Base-by-base conservation (phyloP, 2,329 filamentous ascomycete species). In the Monosporascus sp. region DNA sequence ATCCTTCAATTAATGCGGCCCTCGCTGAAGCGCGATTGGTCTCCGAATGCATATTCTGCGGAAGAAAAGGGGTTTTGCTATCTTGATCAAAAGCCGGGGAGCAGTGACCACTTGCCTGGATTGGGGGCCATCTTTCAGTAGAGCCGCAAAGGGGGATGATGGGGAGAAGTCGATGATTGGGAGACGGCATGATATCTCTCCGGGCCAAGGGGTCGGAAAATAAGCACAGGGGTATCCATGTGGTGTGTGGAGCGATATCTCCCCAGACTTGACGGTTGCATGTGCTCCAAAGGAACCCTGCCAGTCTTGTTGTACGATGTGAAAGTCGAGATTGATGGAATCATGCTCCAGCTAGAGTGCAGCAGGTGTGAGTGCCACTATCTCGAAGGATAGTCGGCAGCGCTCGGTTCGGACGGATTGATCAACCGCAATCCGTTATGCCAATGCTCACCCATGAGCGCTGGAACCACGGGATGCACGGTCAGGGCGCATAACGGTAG, bases 181-280 rank as follows among this genome's bases (percentile, higher is more conserved):
- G 15, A 46, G 53, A 55, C 61, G 63, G 63, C 58, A 60, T 61
- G 56, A 63, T 61, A 63, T 66, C 62, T 47, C 59, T 63, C 64
- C 63, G 63, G 52, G 49, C 49, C 60, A 60, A 56, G 64, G 63
- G 52, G 50, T 44, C 26, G 17, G 53, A 37, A 62, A 56, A 58
- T 66, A 66, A 66, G 64, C 64, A 58, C 64, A 62, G 65, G 59
- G 43, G 15, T 46, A 46, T 14, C 40, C 31, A 5, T 35, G 18
- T 20, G 14, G 17, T 20, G 9, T 24, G 20, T 24, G 40, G 18
- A 43, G 18, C n/a, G 9, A 15, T 18, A 20, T 24, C n/a, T 43
- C 40, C 20, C 18, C 18, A 46, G 8, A 5, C 24, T 28, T 7
- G 24, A 15, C 14, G 24, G 14, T 3, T 44, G 41, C 41, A 44